These are phyloP conservation scores for Penicillium taxi DNA, from an alignment of 495 filamentous ascomycete genomes.

Conservation along the genomic window DNA sequence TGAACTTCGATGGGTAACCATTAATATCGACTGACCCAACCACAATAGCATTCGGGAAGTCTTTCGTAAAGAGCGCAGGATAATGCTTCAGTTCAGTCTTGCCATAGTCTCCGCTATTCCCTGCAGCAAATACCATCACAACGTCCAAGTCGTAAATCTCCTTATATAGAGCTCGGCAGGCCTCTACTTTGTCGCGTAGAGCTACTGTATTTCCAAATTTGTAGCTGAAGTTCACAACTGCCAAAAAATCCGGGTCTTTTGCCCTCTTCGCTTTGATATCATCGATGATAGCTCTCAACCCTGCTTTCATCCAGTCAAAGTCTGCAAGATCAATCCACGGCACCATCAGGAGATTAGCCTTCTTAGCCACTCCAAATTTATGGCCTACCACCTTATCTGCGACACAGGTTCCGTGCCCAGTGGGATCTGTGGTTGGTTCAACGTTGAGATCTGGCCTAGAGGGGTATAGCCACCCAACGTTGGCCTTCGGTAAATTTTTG, in stretches of 20 bases:
- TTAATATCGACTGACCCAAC: too few species aligned
- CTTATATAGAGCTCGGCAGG: neutral
- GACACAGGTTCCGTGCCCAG: too few species aligned
- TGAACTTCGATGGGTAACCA: neutral
- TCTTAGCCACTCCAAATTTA: neutral
- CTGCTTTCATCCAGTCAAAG: neutral
- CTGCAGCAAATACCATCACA: too few species aligned
- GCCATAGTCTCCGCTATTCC: neutral
- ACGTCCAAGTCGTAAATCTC: neutral
- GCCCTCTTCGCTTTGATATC: neutral
- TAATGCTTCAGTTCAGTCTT: neutral
- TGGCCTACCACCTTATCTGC: too few species aligned
- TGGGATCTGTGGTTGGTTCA: neutral
- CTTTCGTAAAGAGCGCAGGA: neutral
- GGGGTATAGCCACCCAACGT: too few species aligned
- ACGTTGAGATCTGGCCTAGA: too few species aligned
- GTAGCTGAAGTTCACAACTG: neutral
- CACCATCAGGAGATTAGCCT: neutral
- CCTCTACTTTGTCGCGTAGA: too few species aligned
- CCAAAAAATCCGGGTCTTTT: neutral
- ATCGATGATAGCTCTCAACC: neutral
- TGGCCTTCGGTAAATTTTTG: too few species aligned
- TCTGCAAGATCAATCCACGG: neutral
- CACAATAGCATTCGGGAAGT: too few species aligned
- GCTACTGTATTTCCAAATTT: neutral